These are phyloP conservation scores for Pseudocercospora crystallina DNA, from an alignment of 2,329 filamentous ascomycete genomes.

Conservation along the genomic window DNA sequence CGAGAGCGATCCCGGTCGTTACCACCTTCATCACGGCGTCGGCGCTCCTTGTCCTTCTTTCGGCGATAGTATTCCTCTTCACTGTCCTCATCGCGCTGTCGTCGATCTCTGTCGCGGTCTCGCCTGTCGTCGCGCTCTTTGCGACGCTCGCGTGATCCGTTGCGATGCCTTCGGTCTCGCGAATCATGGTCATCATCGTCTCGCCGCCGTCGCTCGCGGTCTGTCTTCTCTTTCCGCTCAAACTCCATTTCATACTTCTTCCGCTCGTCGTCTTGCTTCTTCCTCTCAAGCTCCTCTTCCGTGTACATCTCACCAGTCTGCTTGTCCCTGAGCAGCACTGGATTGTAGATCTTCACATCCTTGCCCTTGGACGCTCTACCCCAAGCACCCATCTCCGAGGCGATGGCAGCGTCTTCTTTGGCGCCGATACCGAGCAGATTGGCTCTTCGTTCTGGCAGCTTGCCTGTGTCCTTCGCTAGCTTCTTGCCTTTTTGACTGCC, in stretches of 20 bases:
- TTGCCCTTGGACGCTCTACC: conserved; percentile 62
- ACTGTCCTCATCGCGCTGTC: conserved; percentile 23
- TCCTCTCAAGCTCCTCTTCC: conserved; percentile 58
- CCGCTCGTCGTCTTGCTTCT: conserved; percentile 47
- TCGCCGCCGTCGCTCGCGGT: conserved; percentile 32
- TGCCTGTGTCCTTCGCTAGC: conserved; percentile 51
- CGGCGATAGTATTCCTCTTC: conserved; percentile 30
- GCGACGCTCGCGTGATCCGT: conserved; percentile 7
- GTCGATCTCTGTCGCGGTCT: conserved; percentile 22
- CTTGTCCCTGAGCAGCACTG: conserved; percentile 61
- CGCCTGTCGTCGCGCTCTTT: conserved; percentile 20
- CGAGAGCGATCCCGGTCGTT: conserved; percentile 21
- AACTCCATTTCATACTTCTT: conserved; percentile 46
- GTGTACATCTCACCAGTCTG: conserved; percentile 62
- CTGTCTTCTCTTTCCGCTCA: conserved; percentile 38
- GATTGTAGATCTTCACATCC: conserved; percentile 61
- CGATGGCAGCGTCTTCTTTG: conserved; percentile 66
- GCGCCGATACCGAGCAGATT: conserved; percentile 86
- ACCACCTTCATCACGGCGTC: conserved; percentile 19
- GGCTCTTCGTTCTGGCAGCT: conserved; percentile 67
- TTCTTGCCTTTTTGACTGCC: conserved; percentile 51
- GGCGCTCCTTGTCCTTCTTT: conserved; percentile 31
- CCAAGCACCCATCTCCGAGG: conserved; percentile 76
- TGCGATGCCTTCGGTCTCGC: conserved; percentile 16
- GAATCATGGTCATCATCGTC: conserved; percentile 17